Percentiles rank a stretch among this genome's conserved stretches.
These are phyloP conservation scores for Cladorrhinum sp. DNA, from an alignment of 2,329 filamentous ascomycete species.

Conservation along the genomic window DNA sequence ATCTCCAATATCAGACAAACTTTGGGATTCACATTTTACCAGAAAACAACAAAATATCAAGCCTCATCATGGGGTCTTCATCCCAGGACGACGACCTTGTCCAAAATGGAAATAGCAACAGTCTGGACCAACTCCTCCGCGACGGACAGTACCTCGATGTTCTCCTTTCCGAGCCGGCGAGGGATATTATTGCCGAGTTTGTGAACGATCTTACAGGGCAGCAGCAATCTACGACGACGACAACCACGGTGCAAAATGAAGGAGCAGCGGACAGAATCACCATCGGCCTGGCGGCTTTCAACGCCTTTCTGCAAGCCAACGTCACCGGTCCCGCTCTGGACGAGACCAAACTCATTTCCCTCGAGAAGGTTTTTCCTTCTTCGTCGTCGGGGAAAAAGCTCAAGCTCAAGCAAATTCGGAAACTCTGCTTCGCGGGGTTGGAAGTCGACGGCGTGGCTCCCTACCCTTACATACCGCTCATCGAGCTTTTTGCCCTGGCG, in stretches of 20 bases:
- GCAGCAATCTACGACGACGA: background rate
- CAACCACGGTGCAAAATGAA: background rate
- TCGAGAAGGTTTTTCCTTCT: conserved; percentile 37
- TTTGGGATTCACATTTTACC: background rate
- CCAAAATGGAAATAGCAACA: background rate
- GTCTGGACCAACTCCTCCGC: conserved; percentile 12
- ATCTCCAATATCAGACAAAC: too few relatives aligned
- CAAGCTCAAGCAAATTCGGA: conserved; percentile 39
- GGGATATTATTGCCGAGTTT: conserved; percentile 22
- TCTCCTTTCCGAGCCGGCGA: conserved; percentile 19
- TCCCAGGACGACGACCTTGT: background rate
- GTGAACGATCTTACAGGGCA: background rate
- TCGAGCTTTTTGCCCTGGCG: conserved; percentile 81
- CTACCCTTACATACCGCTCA: conserved; percentile 77
- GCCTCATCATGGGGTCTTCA: background rate
- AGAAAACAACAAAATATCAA: background rate
- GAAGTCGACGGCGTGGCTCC: conserved; percentile 81
- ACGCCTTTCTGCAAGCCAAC: conserved; percentile 80
- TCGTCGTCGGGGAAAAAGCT: background rate
- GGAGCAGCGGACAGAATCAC: conserved; percentile 35
- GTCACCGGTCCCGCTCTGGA: conserved; percentile 81
- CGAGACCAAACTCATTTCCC: conserved; percentile 12
- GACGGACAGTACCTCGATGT: conserved; percentile 26
- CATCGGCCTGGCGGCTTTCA: conserved; percentile 65
- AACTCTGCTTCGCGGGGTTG: conserved; percentile 64